These are phyloP conservation scores for Rhododendron ferrugineum DNA, from an alignment of 148 eudicot genomes.

Conservation along the genomic window DNA sequence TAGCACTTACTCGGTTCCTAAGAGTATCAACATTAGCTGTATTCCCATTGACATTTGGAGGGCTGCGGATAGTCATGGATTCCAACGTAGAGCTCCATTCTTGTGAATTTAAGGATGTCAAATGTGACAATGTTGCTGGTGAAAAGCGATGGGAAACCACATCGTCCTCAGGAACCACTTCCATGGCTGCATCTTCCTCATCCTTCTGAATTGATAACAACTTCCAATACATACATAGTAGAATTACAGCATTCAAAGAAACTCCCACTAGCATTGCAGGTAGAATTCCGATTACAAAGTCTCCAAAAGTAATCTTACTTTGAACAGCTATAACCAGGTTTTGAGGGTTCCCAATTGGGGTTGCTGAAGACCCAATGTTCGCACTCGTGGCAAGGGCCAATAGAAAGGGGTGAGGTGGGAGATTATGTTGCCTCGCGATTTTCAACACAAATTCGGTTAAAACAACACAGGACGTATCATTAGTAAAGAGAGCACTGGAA, in stretches of 20 bases:
- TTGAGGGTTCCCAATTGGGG: slow-evolving; percentile 29
- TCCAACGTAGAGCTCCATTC: slow-evolving; percentile 29
- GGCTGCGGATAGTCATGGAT: slow-evolving; percentile 15
- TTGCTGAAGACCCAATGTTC: slow-evolving; percentile 84
- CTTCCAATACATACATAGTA: slow-evolving; percentile 63
- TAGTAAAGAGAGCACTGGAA: slow-evolving; percentile 86
- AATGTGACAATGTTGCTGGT: slow-evolving; percentile 20
- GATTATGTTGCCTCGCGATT: slow-evolving; percentile 73
- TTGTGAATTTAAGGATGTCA: slow-evolving; percentile 36
- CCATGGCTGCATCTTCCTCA: slow-evolving; percentile 45
- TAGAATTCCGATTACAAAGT: slow-evolving; percentile 12
- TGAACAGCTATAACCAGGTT: slow-evolving; percentile 19
- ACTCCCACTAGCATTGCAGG: slow-evolving; percentile 25
- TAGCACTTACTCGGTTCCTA: slow-evolving; percentile 32
- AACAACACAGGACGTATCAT: slow-evolving; percentile 81
- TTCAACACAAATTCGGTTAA: slow-evolving; percentile 82
- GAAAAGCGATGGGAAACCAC: slow-evolving; percentile 71
- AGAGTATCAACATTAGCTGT: slow-evolving; percentile 24
- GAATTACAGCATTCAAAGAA: slow-evolving; percentile 13
- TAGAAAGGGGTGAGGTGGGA: slow-evolving; percentile 81
- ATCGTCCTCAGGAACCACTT: slow-evolving; percentile 56
- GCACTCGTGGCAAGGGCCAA: slow-evolving; percentile 90
- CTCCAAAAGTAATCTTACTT: slow-evolving; percentile 17
- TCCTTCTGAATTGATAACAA: slow-evolving; percentile 63
- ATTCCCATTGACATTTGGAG: slow-evolving; percentile 20